phyloP scores from a whole-genome alignment of 208 protist genomes.

The Crithidia sp. region DNA sequence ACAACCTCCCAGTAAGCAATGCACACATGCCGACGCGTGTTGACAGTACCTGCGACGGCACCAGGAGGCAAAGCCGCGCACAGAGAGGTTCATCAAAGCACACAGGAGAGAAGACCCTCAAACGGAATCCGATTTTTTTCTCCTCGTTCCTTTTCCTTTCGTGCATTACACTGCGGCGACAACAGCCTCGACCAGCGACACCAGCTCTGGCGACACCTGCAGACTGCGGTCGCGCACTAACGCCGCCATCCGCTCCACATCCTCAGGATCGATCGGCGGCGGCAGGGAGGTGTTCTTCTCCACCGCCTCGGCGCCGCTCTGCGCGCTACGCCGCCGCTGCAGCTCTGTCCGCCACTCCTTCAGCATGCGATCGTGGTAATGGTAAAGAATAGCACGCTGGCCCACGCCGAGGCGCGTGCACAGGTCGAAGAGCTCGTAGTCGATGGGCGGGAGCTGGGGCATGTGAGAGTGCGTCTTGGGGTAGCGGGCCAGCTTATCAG shows the following conservation, averaged over 20 bases:
- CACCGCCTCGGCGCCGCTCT: background rate
- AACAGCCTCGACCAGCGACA: constrained; percentile 66
- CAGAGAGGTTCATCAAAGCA: no score
- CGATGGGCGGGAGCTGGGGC: constrained; percentile 66
- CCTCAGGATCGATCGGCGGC: constrained; percentile 24
- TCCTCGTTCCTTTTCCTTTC: constrained; percentile 7
- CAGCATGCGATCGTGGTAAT: constrained; percentile 81
- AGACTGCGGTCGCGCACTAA: constrained; percentile 76
- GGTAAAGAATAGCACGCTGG: constrained; percentile 47
- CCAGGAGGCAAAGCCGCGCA: no score
- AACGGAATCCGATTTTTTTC: background rate
- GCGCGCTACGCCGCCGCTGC: constrained; percentile 21
- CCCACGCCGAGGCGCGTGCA: constrained; percentile 70
- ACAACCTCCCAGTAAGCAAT: no score
- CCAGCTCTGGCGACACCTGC: constrained; percentile 74
- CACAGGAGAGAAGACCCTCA: background rate
- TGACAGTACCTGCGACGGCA: no score
- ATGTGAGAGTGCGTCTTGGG: constrained; percentile 54
- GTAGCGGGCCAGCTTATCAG: constrained; percentile 68
- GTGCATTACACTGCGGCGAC: constrained; percentile 8
- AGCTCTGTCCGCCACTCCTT: constrained; percentile 70
- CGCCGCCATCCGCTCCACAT: constrained; percentile 62
- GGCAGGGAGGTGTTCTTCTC: background rate
- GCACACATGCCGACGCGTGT: no score
- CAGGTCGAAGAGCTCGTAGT: constrained; percentile 85